Percentiles rank a stretch among this genome's conserved stretches.
Conservation (phyloP, 768 basidiomycete species). For the Melanogaster broomeanus region DNA sequence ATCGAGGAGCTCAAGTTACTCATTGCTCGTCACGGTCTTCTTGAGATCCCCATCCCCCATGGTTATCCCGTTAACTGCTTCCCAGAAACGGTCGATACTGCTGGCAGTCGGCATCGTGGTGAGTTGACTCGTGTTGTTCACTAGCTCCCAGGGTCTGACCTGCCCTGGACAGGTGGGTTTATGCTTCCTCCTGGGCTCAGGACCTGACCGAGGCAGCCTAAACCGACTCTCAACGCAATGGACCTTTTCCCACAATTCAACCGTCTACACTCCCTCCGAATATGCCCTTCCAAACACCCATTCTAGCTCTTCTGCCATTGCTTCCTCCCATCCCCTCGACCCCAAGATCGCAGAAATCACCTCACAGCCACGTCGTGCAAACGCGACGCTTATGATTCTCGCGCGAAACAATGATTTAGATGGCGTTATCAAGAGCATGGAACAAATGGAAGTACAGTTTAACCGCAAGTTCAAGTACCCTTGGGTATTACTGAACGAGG, state of each 20-base stretch:
- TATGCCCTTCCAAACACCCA: background rate
- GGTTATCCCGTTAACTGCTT: constrained; percentile 26
- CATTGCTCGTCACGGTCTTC: background rate
- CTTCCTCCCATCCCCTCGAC: constrained; percentile 4
- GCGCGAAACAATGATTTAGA: constrained; percentile 49
- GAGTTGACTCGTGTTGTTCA: background rate
- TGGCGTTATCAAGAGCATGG: constrained; percentile 48
- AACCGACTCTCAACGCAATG: constrained; percentile 1
- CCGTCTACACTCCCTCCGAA: background rate
- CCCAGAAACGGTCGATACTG: constrained; percentile 31
- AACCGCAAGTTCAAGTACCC: constrained; percentile 61
- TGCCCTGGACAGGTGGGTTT: constrained; percentile 15
- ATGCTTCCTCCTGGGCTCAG: constrained; percentile 23
- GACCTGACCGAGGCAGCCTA: constrained; percentile 1
- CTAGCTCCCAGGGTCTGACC: background rate
- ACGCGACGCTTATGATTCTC: constrained; percentile 61
- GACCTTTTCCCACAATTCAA: background rate
- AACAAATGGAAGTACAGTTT: constrained; percentile 58
- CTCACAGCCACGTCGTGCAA: constrained; percentile 37
- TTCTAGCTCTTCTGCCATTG: background rate
- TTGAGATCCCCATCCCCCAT: constrained; percentile 13
- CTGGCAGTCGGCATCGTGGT: constrained; percentile 28
- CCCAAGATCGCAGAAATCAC: background rate
- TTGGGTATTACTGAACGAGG: constrained; percentile 67
- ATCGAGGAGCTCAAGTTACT: too few relatives aligned